Percentiles rank a stretch among this genome's conserved stretches.
phyloP scores from a whole-genome alignment of 2,329 filamentous ascomycete species.

The Trematosphaeria pertusa region DNA sequence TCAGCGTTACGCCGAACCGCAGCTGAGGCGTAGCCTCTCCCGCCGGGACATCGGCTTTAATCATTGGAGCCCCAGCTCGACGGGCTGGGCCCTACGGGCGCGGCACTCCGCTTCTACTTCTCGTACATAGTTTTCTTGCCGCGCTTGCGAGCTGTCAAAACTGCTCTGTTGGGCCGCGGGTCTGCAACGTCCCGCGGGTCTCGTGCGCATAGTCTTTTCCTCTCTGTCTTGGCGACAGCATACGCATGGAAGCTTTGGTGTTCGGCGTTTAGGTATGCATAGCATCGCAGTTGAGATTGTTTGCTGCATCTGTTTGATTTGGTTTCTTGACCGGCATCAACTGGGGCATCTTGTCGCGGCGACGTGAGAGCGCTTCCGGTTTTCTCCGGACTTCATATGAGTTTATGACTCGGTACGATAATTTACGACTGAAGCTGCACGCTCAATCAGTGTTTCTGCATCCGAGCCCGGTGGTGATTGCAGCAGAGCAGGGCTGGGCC shows the following conservation, averaged over 20 bases:
- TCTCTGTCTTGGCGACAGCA: constrained; percentile 21
- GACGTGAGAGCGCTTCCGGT: not conserved
- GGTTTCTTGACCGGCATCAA: not conserved
- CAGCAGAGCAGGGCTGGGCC: no score
- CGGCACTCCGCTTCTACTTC: constrained; percentile 28
- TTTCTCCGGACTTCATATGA: constrained; percentile 7
- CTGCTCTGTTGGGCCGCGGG: constrained; percentile 26
- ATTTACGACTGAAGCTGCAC: constrained; percentile 5
- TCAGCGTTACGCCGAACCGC: constrained; percentile 34
- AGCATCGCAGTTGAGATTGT: constrained; percentile 22
- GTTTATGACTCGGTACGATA: constrained; percentile 11
- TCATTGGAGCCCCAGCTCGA: constrained; percentile 17
- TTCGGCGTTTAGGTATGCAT: constrained; percentile 29
- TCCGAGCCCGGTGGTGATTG: no score
- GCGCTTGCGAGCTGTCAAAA: constrained; percentile 28
- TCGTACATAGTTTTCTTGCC: constrained; percentile 31
- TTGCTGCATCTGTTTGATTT: constrained; percentile 27
- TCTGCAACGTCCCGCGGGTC: constrained; percentile 16
- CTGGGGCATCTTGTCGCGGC: constrained; percentile 1
- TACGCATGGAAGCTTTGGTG: constrained; percentile 24
- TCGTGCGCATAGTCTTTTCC: constrained; percentile 21
- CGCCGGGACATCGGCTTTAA: constrained; percentile 16
- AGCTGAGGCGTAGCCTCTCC: constrained; percentile 12
- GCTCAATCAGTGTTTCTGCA: constrained; percentile 5
- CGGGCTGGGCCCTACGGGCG: constrained; percentile 17